A percentile compares a stretch with the other conserved stretches of the same genome.
phyloP scores from a whole-genome alignment of 2,329 filamentous ascomycete genomes.

The Scopulariopsis brevicaulis region DNA sequence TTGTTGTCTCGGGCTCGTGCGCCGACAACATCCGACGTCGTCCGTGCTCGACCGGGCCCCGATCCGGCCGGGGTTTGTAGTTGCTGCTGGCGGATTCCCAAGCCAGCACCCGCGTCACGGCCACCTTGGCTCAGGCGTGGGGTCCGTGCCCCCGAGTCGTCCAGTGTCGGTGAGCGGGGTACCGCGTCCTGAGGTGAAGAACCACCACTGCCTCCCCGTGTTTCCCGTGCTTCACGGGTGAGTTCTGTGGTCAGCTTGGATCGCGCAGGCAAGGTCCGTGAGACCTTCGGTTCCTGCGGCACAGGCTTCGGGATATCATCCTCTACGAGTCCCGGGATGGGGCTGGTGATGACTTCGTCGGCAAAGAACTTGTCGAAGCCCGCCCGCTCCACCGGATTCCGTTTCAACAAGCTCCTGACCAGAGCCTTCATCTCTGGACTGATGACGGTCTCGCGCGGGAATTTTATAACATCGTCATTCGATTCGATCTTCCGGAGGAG shows the following conservation, averaged over 20 bases:
- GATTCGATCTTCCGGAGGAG: constrained; percentile 85
- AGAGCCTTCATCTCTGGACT: constrained; percentile 70
- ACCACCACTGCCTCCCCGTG: not conserved
- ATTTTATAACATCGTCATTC: constrained; percentile 74
- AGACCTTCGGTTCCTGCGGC: not conserved
- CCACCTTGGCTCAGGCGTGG: not conserved
- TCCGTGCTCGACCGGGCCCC: constrained; percentile 31
- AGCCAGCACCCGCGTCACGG: constrained; percentile 30
- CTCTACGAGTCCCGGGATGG: constrained; percentile 71
- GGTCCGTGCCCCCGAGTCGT: not conserved
- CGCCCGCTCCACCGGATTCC: constrained; percentile 74
- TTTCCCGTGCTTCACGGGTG: not conserved
- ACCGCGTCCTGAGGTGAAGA: not conserved
- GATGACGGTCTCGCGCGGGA: constrained; percentile 60
- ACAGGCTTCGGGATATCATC: constrained; percentile 51
- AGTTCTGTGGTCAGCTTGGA: not conserved
- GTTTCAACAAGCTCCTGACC: constrained; percentile 71
- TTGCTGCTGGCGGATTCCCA: constrained; percentile 34
- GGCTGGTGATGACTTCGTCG: constrained; percentile 57
- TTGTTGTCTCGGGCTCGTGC: not conserved
- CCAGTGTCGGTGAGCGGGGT: not conserved
- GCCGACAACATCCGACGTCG: constrained; percentile 21
- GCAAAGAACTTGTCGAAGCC: constrained; percentile 79
- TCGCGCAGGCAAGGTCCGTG: not conserved
- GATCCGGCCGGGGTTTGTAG: constrained; percentile 30